Evolutionary conservation across 768 basidiomycete genomes (phyloP).

Genomic region (Rubroboletus satanas): DNA sequence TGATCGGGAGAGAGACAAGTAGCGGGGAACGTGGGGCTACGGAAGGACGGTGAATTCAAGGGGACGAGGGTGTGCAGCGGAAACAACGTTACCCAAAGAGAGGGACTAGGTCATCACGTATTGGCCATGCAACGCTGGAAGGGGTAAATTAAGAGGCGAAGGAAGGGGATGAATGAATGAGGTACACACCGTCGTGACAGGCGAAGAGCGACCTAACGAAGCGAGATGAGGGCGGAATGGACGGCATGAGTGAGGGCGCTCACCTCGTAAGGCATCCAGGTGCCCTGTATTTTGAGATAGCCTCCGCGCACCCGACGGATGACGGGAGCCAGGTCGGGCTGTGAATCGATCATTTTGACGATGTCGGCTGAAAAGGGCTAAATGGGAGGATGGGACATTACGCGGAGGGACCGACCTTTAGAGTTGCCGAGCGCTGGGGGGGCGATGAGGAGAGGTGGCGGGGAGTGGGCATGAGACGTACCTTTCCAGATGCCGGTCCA

Average conservation of each 20-base stretch:
- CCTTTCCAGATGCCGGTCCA: slow-evolving; percentile 98
- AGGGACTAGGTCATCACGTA: slow-evolving; percentile 82
- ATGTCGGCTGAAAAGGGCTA: slow-evolving; percentile 65
- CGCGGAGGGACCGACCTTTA: slow-evolving; percentile 54
- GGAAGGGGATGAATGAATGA: slow-evolving; percentile 12
- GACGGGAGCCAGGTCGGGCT: slow-evolving; percentile 79
- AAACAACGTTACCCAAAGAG: slow-evolving; percentile 66
- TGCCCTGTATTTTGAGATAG: slow-evolving; percentile 89
- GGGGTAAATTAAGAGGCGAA: slow-evolving; percentile 11
- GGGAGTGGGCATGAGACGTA: slow-evolving; percentile 27
- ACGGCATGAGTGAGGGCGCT: slow-evolving; percentile 23
- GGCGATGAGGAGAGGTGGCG: slow-evolving; percentile 9
- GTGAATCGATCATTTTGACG: slow-evolving; percentile 88
- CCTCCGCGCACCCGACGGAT: slow-evolving; percentile 83
- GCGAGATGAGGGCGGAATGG: slow-evolving; percentile 19
- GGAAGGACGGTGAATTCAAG: slow-evolving; percentile 19
- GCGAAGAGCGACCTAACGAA: slow-evolving; percentile 65
- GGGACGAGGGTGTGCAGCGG: not conserved
- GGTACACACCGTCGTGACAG: slow-evolving; percentile 69
- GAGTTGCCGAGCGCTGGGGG: slow-evolving; percentile 74
- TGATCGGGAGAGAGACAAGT: slow-evolving; percentile 84
- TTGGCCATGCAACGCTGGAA: slow-evolving; percentile 79
- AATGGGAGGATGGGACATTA: slow-evolving; percentile 11
- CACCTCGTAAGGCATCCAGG: slow-evolving; percentile 92
- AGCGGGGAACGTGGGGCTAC: slow-evolving; percentile 76